These are phyloP conservation scores for Cephaloascus albidus DNA, from an alignment of 805 yeast species.

Conservation along the genomic window DNA sequence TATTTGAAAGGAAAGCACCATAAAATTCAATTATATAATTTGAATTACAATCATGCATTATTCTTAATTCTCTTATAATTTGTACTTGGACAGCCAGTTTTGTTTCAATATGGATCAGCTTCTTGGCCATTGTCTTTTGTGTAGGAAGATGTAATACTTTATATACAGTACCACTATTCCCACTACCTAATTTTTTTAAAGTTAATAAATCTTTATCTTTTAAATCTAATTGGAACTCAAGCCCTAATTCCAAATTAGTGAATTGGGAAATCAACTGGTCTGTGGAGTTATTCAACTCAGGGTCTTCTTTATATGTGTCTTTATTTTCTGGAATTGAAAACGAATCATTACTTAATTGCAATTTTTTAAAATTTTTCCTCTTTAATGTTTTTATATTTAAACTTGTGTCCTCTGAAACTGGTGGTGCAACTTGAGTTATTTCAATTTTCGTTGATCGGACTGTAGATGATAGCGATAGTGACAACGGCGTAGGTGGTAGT, in stretches of 20 bases:
- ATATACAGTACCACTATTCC: conserved; percentile 88
- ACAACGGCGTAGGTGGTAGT: neutral
- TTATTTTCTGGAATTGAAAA: conserved; percentile 5
- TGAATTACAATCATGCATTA: conserved; percentile 81
- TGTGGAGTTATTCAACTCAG: conserved; percentile 4
- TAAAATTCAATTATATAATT: conserved; percentile 83
- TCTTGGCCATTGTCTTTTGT: conserved; percentile 83
- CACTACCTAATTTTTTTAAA: conserved; percentile 76
- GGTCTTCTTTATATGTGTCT: conserved; percentile 2
- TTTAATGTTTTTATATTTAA: conserved; percentile 43
- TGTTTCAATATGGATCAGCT: conserved; percentile 78
- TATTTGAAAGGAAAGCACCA: conserved; percentile 71
- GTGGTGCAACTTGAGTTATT: too few relatives aligned
- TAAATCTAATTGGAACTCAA: conserved; percentile 11
- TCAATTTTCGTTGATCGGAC: too few relatives aligned
- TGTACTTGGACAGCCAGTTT: conserved; percentile 73
- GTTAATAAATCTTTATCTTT: conserved; percentile 58
- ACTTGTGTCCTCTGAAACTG: too few relatives aligned
- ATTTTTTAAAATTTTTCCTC: conserved; percentile 50
- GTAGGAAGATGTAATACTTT: conserved; percentile 87
- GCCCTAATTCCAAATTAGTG: neutral
- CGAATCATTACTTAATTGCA: conserved; percentile 25
- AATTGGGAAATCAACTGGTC: conserved; percentile 2
- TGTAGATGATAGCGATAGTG: too few relatives aligned
- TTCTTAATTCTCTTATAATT: conserved; percentile 78